A percentile compares a stretch with the other conserved stretches of the same genome.
Evolutionary conservation across 2,329 filamentous ascomycete species (phyloP).

Genomic region (Phoma sp.): DNA sequence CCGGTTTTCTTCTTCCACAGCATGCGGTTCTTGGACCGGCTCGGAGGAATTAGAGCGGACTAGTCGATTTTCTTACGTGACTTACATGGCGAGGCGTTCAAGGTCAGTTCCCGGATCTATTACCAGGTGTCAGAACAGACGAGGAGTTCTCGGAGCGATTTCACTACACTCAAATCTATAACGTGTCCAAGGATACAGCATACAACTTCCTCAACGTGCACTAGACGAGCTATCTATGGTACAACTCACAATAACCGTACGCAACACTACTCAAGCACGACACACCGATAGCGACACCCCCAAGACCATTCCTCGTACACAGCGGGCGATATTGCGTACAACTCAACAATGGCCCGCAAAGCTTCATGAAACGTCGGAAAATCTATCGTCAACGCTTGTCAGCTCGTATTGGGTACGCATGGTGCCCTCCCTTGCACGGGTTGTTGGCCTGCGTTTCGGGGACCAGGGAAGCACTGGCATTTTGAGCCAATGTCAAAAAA

Average conservation of each 20-base stretch:
- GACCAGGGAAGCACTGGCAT: no score
- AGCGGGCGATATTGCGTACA: not conserved
- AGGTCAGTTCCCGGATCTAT: not conserved
- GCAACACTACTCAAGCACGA: not conserved
- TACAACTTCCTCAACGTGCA: not conserved
- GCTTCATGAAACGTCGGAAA: not conserved
- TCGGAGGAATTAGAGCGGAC: not conserved
- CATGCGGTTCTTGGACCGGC: not conserved
- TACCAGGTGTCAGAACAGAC: not conserved
- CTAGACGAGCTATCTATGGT: not conserved
- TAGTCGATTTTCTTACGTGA: not conserved
- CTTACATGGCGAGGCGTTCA: conserved; percentile 11
- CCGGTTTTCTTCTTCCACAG: not conserved
- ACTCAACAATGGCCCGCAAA: not conserved
- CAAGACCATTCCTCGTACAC: not conserved
- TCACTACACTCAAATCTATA: conserved; percentile 3
- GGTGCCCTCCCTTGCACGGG: no score
- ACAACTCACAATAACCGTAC: not conserved
- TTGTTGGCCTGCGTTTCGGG: no score
- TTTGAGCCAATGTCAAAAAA: no score
- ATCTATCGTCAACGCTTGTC: not conserved
- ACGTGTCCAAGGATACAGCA: not conserved
- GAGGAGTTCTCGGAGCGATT: not conserved
- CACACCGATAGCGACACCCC: not conserved
- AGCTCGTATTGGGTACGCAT: not conserved